Evolutionary conservation across 1,139 yeast genomes (phyloP), one percentile per base, ranked within the genome.

Genomic region (Entelexis sorbosivorans): DNA sequence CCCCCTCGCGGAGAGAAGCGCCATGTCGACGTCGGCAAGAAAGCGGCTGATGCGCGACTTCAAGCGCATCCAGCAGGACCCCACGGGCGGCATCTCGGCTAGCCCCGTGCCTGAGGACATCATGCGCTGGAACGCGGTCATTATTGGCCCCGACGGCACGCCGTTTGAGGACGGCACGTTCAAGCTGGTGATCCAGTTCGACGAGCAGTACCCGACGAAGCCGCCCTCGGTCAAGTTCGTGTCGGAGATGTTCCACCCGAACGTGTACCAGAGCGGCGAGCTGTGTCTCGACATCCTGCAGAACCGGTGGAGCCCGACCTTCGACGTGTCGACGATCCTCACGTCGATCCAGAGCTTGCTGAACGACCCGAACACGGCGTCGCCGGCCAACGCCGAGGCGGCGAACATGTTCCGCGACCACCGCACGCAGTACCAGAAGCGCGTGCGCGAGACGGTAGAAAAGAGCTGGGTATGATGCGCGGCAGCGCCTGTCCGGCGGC

Each of bases 151-250:
- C 1, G 81, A 91, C 33, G 97, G 89, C 57, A 91, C 99, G 1
- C 97, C 98, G 3, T 91, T 87, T 64, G 98, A 91, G 67, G 99
- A 91, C 64, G 99, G 99, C 17, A 91, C 98, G 0, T 93, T 91
- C 70, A 76, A 95, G 52, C 74, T 91, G 55, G 75, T 81, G 52
- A 70, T 93, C 59, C 93, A 86, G 62, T 91, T 91, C 66, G 96
- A 89, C 65, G 99, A 91, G 69, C 96, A 88, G 64, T 91, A 91
- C 63, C 99, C 99, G 6, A 89, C 89, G 63, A 91, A 91, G 64
- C 97, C 98, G 16, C 98, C 99, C 4, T 73, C 77, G 49, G 98
- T 93, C 47, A 83, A 86, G 64, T 91, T 91, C 65, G 73, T 89
- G 46, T 81, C 93, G 57, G 93, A 86, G 62, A 91, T 91, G 96